These are phyloP conservation scores for Hippophae rhamnoides DNA, from an alignment of 306 rosid species.

Conservation along the genomic window DNA sequence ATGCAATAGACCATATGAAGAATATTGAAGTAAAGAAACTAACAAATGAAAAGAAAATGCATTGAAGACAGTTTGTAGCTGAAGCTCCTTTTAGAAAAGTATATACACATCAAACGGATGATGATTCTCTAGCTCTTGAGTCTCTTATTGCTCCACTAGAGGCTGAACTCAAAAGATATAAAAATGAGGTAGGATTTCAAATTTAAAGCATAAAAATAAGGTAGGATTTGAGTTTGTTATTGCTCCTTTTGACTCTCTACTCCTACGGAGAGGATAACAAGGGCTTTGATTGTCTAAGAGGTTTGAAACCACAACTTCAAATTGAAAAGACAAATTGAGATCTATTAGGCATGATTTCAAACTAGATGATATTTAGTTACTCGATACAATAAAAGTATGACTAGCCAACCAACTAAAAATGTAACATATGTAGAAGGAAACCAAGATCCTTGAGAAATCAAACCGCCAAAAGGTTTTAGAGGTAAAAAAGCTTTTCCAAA, in stretches of 20 bases:
- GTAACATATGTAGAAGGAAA: slow-evolving; percentile 65
- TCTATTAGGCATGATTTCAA: slow-evolving; percentile 60
- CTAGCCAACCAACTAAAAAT: slow-evolving; percentile 9
- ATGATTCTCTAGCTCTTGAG: slow-evolving; percentile 53
- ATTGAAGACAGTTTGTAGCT: slow-evolving; percentile 75
- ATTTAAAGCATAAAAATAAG: background rate
- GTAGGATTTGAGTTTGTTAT: slow-evolving; percentile 70
- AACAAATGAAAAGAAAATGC: slow-evolving; percentile 66
- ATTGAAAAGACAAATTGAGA: slow-evolving; percentile 92
- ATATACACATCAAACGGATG: slow-evolving; percentile 55
- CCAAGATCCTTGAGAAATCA: slow-evolving; percentile 75
- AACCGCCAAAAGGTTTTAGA: slow-evolving; percentile 83
- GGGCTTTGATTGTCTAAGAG: slow-evolving; percentile 92
- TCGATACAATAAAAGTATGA: background rate
- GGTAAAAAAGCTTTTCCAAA: slow-evolving; percentile 84
- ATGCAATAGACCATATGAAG: slow-evolving; percentile 25
- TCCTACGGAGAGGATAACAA: slow-evolving; percentile 72
- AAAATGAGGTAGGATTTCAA: slow-evolving; percentile 52
- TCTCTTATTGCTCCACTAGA: slow-evolving; percentile 76
- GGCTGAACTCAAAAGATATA: slow-evolving; percentile 72
- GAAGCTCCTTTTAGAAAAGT: slow-evolving; percentile 81
- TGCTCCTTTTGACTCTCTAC: slow-evolving; percentile 59
- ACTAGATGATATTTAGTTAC: slow-evolving; percentile 9
- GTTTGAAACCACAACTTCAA: slow-evolving; percentile 88
- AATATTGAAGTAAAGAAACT: slow-evolving; percentile 71